Evolutionary conservation across 805 yeast genomes (phyloP).

Genomic region (Pichia cabralensis): DNA sequence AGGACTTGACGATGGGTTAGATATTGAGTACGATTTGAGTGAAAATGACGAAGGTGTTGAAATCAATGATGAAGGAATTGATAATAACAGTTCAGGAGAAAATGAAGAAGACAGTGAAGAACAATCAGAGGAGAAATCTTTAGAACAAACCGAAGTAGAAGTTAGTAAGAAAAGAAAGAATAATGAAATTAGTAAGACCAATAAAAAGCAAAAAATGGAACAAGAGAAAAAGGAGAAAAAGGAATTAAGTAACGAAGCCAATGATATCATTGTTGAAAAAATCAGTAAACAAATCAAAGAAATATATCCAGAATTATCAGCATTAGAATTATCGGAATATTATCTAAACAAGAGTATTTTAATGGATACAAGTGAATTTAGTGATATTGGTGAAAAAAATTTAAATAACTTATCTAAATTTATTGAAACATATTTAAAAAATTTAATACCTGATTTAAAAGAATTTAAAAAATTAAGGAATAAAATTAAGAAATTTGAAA

Average conservation of each 20-base stretch:
- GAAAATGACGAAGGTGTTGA: background rate
- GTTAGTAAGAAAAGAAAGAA: conserved; percentile 21
- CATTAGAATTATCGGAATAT: conserved; percentile 62
- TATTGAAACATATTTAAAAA: conserved; percentile 38
- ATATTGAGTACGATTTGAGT: background rate
- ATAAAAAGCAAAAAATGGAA: conserved; percentile 60
- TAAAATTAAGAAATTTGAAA: conserved; percentile 18
- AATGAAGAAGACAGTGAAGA: conserved; percentile 21
- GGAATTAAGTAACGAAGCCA: conserved; percentile 40
- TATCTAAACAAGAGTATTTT: conserved; percentile 46
- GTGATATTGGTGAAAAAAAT: conserved; percentile 38
- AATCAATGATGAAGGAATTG: conserved; percentile 57
- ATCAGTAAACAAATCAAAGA: conserved; percentile 52
- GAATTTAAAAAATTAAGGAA: conserved; percentile 20
- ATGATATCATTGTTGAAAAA: conserved; percentile 57
- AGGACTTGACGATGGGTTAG: background rate
- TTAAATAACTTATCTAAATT: conserved; percentile 48
- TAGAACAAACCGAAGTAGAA: conserved; percentile 3
- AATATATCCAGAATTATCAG: conserved; percentile 56
- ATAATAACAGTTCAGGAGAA: conserved; percentile 42
- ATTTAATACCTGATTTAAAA: conserved; percentile 30
- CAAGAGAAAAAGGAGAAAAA: conserved; percentile 51
- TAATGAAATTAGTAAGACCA: conserved; percentile 41
- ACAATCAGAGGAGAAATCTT: conserved; percentile 10
- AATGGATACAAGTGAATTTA: conserved; percentile 52